phyloP scores from a whole-genome alignment of 768 basidiomycete species.

The Hericium rajendrae region DNA sequence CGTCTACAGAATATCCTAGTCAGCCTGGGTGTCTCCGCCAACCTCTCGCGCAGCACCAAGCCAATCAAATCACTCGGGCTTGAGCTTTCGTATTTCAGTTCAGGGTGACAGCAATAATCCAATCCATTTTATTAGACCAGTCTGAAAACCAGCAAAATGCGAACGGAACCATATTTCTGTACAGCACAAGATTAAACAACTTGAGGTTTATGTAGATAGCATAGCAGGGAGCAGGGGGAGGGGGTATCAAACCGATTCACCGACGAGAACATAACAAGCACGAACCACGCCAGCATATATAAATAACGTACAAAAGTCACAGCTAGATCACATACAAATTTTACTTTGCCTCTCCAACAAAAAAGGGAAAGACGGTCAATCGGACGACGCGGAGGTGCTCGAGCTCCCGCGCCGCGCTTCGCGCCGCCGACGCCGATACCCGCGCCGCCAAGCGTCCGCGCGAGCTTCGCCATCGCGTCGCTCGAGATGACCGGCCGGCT shows the following conservation, averaged over 20 bases:
- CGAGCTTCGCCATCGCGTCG: constrained; percentile 59
- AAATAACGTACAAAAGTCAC: not conserved
- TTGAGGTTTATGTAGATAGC: not conserved
- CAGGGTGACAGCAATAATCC: constrained; percentile 24
- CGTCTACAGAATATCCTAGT: constrained; percentile 83
- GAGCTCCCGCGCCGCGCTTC: not conserved
- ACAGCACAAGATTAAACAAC: too few species aligned
- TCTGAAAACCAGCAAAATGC: not conserved
- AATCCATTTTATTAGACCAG: not conserved
- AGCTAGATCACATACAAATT: not conserved
- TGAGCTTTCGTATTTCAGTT: constrained; percentile 91
- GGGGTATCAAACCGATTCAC: not conserved
- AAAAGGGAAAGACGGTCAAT: constrained; percentile 7
- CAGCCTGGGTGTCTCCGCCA: constrained; percentile 84
- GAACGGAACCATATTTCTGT: not conserved
- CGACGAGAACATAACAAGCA: not conserved
- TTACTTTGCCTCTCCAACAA: not conserved
- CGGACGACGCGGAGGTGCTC: constrained; percentile 11
- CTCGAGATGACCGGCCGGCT: constrained; percentile 63
- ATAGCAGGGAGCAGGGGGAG: constrained; percentile 1
- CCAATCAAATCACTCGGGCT: constrained; percentile 86
- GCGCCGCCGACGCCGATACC: not conserved
- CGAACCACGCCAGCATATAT: not conserved
- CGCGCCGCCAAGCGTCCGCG: constrained; percentile 44
- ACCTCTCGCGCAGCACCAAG: constrained; percentile 74